Percentiles rank a stretch among this genome's conserved stretches.
Conservation (phyloP, 2,329 filamentous ascomycete species). For the Lasiodiplodia citricola region DNA sequence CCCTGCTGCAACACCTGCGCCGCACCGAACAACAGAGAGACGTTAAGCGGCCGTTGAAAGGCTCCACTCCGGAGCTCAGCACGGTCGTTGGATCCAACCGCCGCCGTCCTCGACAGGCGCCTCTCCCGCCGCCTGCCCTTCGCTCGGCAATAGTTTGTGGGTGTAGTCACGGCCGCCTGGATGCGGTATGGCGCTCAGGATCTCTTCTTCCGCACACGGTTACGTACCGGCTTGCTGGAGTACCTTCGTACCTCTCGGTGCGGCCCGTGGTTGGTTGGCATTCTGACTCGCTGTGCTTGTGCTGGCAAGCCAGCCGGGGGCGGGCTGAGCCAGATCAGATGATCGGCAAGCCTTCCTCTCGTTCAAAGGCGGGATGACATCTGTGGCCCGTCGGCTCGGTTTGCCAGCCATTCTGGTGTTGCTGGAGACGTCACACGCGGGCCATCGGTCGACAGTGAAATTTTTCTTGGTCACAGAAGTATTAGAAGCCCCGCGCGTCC, state of each 20-base stretch:
- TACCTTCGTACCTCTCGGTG: constrained; percentile 4
- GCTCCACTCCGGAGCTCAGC: constrained; percentile 1
- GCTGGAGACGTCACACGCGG: constrained; percentile 3
- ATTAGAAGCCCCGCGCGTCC: constrained; percentile 1
- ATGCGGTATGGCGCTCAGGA: constrained; percentile 2
- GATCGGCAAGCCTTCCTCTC: constrained; percentile 3
- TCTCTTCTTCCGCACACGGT: background rate
- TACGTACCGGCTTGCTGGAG: constrained; percentile 7
- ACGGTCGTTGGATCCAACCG: background rate
- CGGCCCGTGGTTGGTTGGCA: constrained; percentile 17
- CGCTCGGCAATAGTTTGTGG: background rate
- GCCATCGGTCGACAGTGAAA: background rate
- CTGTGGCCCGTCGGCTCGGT: background rate
- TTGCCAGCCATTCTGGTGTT: background rate
- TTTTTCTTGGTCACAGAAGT: constrained; percentile 1
- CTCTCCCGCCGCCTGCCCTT: constrained; percentile 1
- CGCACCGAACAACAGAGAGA: background rate
- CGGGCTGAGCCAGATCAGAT: background rate
- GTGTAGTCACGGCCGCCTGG: background rate
- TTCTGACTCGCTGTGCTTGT: constrained; percentile 1
- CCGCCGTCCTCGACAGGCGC: background rate
- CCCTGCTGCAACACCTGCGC: constrained; percentile 11
- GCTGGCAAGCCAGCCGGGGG: background rate
- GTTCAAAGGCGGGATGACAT: constrained; percentile 10
- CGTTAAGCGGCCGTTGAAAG: constrained; percentile 11